Percentiles rank a stretch among this genome's conserved stretches.
Conservation (phyloP, 352 stramenopile genomes). For the Phytophthora citrophthora region DNA sequence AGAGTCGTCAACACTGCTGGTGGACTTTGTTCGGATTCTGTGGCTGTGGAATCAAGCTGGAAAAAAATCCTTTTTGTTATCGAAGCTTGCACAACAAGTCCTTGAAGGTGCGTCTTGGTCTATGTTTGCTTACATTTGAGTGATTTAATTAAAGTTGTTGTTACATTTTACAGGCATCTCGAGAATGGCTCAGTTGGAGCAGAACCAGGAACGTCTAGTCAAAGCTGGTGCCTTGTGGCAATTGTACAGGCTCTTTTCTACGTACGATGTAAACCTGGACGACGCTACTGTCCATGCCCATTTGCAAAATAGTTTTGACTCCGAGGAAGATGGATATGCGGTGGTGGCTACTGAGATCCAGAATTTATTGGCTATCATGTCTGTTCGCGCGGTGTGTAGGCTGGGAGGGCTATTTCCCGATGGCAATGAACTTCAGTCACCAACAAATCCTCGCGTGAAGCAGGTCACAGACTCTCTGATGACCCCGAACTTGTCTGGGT, state of each 20-base stretch:
- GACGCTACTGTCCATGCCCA: constrained; percentile 49
- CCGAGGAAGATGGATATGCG: constrained; percentile 48
- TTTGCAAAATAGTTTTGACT: constrained; percentile 45
- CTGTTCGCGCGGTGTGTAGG: constrained; percentile 67
- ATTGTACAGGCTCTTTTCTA: constrained; percentile 67
- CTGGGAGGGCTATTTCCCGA: constrained; percentile 67
- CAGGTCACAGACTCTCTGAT: constrained; percentile 61
- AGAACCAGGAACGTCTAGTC: constrained; percentile 65
- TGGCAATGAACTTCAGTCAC: constrained; percentile 55
- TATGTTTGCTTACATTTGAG: neutral
- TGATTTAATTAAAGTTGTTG: too few relatives aligned
- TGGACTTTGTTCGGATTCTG: constrained; percentile 75
- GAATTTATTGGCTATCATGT: constrained; percentile 81
- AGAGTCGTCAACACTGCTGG: constrained; percentile 60
- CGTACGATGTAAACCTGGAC: constrained; percentile 72
- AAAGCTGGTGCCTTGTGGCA: constrained; percentile 72
- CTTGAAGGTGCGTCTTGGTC: constrained; percentile 62
- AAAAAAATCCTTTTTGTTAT: constrained; percentile 53
- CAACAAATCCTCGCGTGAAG: constrained; percentile 50
- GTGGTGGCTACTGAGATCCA: constrained; percentile 56
- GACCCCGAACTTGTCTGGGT: constrained; percentile 72
- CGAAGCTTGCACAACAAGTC: constrained; percentile 74
- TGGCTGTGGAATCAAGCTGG: constrained; percentile 77
- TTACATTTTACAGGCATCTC: constrained; percentile 47
- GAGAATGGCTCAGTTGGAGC: constrained; percentile 58